Conservation (phyloP, 1,284 basidiomycete genomes). For the Mycosarcoma mackinlayi region DNA sequence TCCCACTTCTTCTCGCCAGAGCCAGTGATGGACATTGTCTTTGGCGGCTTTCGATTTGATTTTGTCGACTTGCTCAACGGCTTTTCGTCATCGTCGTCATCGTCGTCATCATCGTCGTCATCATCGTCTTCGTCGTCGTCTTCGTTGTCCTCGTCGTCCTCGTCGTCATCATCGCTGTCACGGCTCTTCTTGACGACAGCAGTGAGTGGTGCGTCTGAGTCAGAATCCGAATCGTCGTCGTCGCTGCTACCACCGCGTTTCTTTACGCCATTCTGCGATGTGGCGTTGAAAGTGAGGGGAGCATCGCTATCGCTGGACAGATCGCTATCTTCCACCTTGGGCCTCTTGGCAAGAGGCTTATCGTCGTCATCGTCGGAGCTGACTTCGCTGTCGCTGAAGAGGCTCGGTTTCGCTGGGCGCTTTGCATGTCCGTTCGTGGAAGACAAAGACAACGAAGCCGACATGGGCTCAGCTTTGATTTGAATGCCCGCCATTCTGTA, state of each 20-base stretch:
- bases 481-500: slow-evolving; percentile 21
- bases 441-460: slow-evolving; percentile 13
- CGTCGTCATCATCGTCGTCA: slow-evolving; percentile 50
- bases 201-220: slow-evolving; percentile 55
- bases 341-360: slow-evolving; percentile 43
- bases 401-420: slow-evolving; percentile 27
- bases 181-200: slow-evolving; percentile 42
- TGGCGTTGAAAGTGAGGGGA: slow-evolving; percentile 41
- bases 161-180: slow-evolving; percentile 37
- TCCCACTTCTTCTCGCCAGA: slow-evolving; percentile 77
- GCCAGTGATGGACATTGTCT: slow-evolving; percentile 52
- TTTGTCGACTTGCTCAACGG: slow-evolving; percentile 49
- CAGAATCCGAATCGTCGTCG: slow-evolving; percentile 27
- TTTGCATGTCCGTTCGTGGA: slow-evolving; percentile 38
- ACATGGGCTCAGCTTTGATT: slow-evolving; percentile 52
- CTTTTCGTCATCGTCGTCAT: slow-evolving; percentile 72
- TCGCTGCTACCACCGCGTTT: slow-evolving; percentile 22
- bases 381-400: slow-evolving; percentile 30
- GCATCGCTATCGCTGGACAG: slow-evolving; percentile 36
- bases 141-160: slow-evolving; percentile 38
- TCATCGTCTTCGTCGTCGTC: slow-evolving; percentile 48
- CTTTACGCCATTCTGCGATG: slow-evolving; percentile 43
- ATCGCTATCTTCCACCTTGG: slow-evolving; percentile 25
- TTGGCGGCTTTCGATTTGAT: slow-evolving; percentile 34
- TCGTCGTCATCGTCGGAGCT: slow-evolving; percentile 51